Evolutionary conservation across 2,329 filamentous ascomycete species (phyloP), one percentile per base, ranked within the genome.

Genomic region (Neocucurbitaria cava): DNA sequence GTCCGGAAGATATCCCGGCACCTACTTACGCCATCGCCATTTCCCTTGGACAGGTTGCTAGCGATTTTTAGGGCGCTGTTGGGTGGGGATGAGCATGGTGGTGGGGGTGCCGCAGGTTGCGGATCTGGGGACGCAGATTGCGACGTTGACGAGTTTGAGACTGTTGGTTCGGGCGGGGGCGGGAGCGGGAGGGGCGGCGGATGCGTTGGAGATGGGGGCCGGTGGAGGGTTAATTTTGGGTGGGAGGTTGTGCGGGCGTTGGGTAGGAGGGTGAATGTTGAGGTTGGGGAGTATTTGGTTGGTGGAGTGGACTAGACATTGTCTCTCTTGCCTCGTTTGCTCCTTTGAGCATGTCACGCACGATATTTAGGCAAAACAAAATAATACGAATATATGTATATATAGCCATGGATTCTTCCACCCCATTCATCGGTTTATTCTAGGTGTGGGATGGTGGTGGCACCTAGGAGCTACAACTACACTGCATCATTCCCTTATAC

Each of bases 401-500:
- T 48, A 35, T 15, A 30, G n/a, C n/a, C n/a, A n/a, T n/a, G n/a
- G n/a, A n/a, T n/a, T n/a, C n/a, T n/a, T n/a, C n/a, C n/a, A n/a
- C n/a, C n/a, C n/a, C n/a, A n/a, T n/a, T n/a, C n/a, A n/a, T 20
- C n/a, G 21, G 15, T 9, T 10, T 26, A 1, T n/a, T n/a, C n/a
- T n/a, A n/a, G n/a, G n/a, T n/a, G n/a, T n/a, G n/a, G n/a, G n/a
- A n/a, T n/a, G n/a, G n/a, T n/a, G n/a, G n/a, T n/a, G 6, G 4
- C 10, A 20, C 48, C 56, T 68, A 72, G 5, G 94, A 97, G 73
- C 92, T 96, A 77, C 95, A 99, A 73, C 91, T 96, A 75, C 95
- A 98, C 80, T 97, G 94, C 85, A 96, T 87, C 30, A 90, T 90
- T 63, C 91, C 85, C 76, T 88, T 87, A 41, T 82, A 82, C 71